Conservation (phyloP, 2,329 filamentous ascomycete genomes). For the Alternaria conjuncta region DNA sequence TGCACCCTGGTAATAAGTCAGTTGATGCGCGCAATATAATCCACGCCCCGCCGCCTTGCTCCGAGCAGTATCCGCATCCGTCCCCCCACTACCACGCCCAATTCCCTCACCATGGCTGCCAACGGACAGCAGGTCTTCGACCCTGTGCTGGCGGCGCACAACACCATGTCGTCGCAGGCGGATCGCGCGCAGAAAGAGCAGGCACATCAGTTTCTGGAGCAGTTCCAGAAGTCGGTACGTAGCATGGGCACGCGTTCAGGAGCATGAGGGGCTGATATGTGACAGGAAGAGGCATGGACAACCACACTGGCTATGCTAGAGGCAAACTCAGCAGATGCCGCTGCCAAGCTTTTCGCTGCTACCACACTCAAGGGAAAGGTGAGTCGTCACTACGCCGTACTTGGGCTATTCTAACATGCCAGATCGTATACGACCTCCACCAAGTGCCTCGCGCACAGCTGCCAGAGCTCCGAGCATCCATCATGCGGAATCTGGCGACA, state of each 20-base stretch:
- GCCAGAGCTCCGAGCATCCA: slow-evolving; percentile 78
- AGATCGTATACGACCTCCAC: slow-evolving; percentile 97
- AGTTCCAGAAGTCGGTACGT: slow-evolving; percentile 97
- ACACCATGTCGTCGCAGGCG: slow-evolving; percentile 86
- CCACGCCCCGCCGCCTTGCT: slow-evolving; percentile 35
- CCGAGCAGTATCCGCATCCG: slow-evolving; percentile 32
- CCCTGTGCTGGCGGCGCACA: slow-evolving; percentile 85
- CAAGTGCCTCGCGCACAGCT: slow-evolving; percentile 82
- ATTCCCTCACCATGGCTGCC: slow-evolving; percentile 65
- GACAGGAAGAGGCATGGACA: slow-evolving; percentile 86
- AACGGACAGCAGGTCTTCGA: slow-evolving; percentile 76
- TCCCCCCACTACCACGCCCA: slow-evolving; percentile 27
- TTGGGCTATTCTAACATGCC: slow-evolving; percentile 29
- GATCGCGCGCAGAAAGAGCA: slow-evolving; percentile 84
- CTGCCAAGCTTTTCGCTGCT: slow-evolving; percentile 92
- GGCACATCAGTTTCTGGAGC: slow-evolving; percentile 88
- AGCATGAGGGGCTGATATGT: slow-evolving; percentile 33
- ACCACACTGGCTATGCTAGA: slow-evolving; percentile 86
- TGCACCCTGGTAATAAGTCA: background rate
- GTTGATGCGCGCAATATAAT: slow-evolving; percentile 35
- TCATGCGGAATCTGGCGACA: slow-evolving; percentile 79
- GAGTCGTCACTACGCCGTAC: slow-evolving; percentile 33
- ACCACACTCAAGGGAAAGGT: slow-evolving; percentile 99
- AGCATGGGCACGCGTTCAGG: slow-evolving; percentile 5
- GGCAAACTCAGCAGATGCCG: slow-evolving; percentile 73